Base-by-base conservation (phyloP, 2,329 filamentous ascomycete genomes). In the Passalora sequoiae region DNA sequence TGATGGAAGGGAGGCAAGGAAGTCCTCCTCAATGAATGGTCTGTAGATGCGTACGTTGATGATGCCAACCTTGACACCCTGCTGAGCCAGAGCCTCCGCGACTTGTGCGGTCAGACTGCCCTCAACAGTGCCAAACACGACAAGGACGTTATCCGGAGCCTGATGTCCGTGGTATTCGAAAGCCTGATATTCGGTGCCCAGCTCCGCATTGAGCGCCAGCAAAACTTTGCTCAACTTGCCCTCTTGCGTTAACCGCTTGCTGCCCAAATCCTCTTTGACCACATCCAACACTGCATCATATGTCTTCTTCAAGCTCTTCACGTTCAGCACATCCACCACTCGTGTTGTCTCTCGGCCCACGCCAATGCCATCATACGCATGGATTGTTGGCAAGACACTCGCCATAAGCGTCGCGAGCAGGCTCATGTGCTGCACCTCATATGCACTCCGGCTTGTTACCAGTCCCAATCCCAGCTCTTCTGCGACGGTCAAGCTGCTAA, bases 371-470 rank as follows among this genome's bases (percentile, higher is more conserved):
- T 95, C 89, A 62, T 92, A 70, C 13, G 56, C 53, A 36, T 95
- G 89, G 20, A 95, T 75, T 0, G 85, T 86, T n/a, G 89, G 89
- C 20, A 91, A 65, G 10, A 92, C 70, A 33, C 78, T 81, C 15
- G 89, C 84, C 49, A 94, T 72, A 17, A 94, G 70, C 3, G 88
- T 95, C 1, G 89, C 80, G 58, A 94, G 83, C n/a, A 95, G 70
- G 6, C 89, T 79, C 84, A 95, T 95, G 70, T 98, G 92, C 74
- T 98, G 92, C 37, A 85, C 77, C 71, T 98, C 92, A 56, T 94
- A 89, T 21, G 86, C 81, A 21, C 89, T 95, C 40, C 81, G 80
- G 64, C 88, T 95, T 52, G 86, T 79, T 35, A 98, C 80, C 30
- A 98, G 75, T 35, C 83, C 89, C 20, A 97, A 74, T 12, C 92